Conservation (phyloP, 2,329 filamentous ascomycete genomes). For the Pseudogymnoascus sp. region DNA sequence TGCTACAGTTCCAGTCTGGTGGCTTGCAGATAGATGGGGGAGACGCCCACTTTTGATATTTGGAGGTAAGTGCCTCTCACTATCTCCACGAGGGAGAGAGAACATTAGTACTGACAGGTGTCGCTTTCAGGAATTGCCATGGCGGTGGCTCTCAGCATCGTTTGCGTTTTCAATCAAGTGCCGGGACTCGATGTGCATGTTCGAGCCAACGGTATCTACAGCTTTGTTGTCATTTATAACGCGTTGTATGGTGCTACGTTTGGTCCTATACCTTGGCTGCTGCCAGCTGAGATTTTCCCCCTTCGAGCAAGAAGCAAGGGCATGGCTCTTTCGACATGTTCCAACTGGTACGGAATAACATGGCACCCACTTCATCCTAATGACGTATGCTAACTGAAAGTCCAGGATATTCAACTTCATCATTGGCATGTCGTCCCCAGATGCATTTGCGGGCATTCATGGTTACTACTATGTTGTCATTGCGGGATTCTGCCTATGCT, state of each 20-base stretch:
- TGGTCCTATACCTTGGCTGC: constrained; percentile 35
- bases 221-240: constrained; percentile 35
- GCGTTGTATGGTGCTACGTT: constrained; percentile 33
- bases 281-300: constrained; percentile 31
- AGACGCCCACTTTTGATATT: constrained; percentile 32
- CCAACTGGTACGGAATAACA: constrained; percentile 27
- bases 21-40: constrained; percentile 34
- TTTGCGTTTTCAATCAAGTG: constrained; percentile 34
- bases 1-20: constrained; percentile 35
- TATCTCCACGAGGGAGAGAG: neutral
- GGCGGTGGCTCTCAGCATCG: constrained; percentile 30
- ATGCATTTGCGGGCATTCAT: constrained; percentile 35
- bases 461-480: constrained; percentile 38
- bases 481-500: constrained; percentile 35
- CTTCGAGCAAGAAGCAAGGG: constrained; percentile 34
- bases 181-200: constrained; percentile 22
- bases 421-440: constrained; percentile 36
- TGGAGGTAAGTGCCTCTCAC: neutral
- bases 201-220: constrained; percentile 33
- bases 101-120: neutral
- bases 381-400: constrained; percentile 26
- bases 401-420: constrained; percentile 16
- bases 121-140: constrained; percentile 26
- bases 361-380: constrained; percentile 21
- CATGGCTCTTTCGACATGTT: constrained; percentile 34